These are phyloP conservation scores for Tetrahymena borealis DNA, from an alignment of 73 alveolate species.

Conservation along the genomic window DNA sequence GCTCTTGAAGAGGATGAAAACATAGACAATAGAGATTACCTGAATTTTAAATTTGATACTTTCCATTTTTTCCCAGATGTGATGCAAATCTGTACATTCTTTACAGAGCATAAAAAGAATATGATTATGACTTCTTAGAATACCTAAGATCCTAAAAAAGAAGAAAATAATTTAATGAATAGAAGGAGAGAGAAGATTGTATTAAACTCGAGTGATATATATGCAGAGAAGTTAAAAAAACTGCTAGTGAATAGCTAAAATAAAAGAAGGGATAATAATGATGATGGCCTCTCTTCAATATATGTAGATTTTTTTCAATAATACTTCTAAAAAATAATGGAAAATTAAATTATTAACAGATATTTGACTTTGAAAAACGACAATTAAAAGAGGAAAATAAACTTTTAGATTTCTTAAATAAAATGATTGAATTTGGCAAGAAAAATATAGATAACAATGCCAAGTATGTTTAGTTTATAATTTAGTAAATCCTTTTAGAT, in stretches of 20 bases:
- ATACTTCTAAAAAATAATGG: too few relatives aligned
- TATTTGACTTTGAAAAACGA: not conserved
- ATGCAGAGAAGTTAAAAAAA: not conserved
- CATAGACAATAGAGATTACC: not conserved
- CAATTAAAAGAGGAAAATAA: not conserved
- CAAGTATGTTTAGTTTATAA: not conserved
- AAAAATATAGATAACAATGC: not conserved
- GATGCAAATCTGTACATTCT: not conserved
- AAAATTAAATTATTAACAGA: too few relatives aligned
- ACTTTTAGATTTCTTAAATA: not conserved
- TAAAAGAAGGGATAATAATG: not conserved
- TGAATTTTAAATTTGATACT: not conserved
- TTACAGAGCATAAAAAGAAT: not conserved
- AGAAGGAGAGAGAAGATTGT: not conserved
- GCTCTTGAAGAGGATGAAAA: not conserved
- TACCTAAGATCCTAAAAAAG: not conserved
- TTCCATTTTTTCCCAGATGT: not conserved
- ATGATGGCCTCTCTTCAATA: not conserved
- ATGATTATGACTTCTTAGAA: not conserved
- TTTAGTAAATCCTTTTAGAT: not conserved
- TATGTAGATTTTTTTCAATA: not conserved
- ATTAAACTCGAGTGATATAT: not conserved
- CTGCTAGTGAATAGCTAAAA: not conserved
- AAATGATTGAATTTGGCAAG: not conserved
- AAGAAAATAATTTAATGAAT: not conserved